A percentile compares a stretch with the other conserved stretches of the same genome.
These are phyloP conservation scores for Didymella arachidicola DNA, from an alignment of 2,329 filamentous ascomycete genomes.

Conservation along the genomic window DNA sequence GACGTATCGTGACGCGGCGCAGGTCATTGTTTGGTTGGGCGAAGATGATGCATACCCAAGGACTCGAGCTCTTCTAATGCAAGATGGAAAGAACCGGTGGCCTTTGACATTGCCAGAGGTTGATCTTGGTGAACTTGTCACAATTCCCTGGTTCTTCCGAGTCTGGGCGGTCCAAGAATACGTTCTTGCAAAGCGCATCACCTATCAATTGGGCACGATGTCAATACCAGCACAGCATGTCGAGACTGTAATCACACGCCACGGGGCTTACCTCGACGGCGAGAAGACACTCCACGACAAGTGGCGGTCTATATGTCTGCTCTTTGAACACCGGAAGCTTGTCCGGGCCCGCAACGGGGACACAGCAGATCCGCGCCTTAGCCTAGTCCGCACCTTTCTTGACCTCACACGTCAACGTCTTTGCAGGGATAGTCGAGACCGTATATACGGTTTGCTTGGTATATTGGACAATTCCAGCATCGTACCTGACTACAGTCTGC, in stretches of 20 bases:
- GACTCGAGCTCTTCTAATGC: slow-evolving; percentile 10
- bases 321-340: slow-evolving; percentile 15
- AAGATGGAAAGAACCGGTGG: slow-evolving; percentile 19
- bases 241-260: slow-evolving; percentile 11
- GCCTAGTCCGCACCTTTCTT: slow-evolving; percentile 9
- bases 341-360: slow-evolving; percentile 1
- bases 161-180: slow-evolving; percentile 20
- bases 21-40: slow-evolving; percentile 24
- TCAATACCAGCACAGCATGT: slow-evolving; percentile 9
- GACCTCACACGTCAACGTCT: slow-evolving; percentile 14
- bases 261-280: slow-evolving; percentile 10
- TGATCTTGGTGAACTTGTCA: slow-evolving; percentile 15
- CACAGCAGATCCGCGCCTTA: slow-evolving; percentile 1
- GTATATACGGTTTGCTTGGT: slow-evolving; percentile 17
- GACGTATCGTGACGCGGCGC: slow-evolving; percentile 19
- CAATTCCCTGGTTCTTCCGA: slow-evolving; percentile 11
- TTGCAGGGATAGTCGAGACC: slow-evolving; percentile 19
- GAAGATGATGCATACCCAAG: slow-evolving; percentile 16
- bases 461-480: slow-evolving; percentile 5
- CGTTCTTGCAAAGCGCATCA: slow-evolving; percentile 2
- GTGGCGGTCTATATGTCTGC: slow-evolving; percentile 13
- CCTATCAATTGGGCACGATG: slow-evolving; percentile 7
- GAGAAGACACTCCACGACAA: slow-evolving; percentile 11
- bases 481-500: slow-evolving; percentile 4
- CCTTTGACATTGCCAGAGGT: slow-evolving; percentile 15